Conservation (phyloP, 2,329 filamentous ascomycete species). For the Diaporthe nobilis region DNA sequence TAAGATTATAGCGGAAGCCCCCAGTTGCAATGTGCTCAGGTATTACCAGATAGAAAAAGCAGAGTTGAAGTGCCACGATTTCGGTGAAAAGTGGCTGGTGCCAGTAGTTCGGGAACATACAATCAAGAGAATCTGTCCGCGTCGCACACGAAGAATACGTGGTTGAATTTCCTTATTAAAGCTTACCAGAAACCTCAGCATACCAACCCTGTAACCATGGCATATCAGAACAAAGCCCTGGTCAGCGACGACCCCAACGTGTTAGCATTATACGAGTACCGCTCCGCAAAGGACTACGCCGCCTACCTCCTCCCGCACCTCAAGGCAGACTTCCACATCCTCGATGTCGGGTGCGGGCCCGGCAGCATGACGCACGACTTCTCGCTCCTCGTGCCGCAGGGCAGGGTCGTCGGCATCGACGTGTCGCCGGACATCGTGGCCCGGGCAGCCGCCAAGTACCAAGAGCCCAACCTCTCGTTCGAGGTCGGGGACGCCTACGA, state of each 20-base stretch:
- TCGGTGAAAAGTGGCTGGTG: too few species aligned
- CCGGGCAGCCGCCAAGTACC: slow-evolving; percentile 34
- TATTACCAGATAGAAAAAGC: not conserved
- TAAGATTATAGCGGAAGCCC: not conserved
- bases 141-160: not conserved
- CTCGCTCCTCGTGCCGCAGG: slow-evolving; percentile 54
- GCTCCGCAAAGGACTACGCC: slow-evolving; percentile 59
- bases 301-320: slow-evolving; percentile 57
- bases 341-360: slow-evolving; percentile 62
- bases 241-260: not conserved
- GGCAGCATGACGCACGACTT: slow-evolving; percentile 61
- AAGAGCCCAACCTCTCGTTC: slow-evolving; percentile 51
- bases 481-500: slow-evolving; percentile 49
- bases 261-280: slow-evolving; percentile 37
- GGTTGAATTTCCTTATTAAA: not conserved
- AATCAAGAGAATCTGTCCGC: not conserved
- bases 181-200: not conserved
- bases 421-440: slow-evolving; percentile 48
- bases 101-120: not conserved
- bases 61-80: not conserved
- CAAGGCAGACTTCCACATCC: slow-evolving; percentile 51
- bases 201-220: not conserved
- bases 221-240: not conserved
- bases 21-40: not conserved
- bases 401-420: slow-evolving; percentile 55